Conservation (phyloP, 345 rosid species). For the Citrus hindsii region DNA sequence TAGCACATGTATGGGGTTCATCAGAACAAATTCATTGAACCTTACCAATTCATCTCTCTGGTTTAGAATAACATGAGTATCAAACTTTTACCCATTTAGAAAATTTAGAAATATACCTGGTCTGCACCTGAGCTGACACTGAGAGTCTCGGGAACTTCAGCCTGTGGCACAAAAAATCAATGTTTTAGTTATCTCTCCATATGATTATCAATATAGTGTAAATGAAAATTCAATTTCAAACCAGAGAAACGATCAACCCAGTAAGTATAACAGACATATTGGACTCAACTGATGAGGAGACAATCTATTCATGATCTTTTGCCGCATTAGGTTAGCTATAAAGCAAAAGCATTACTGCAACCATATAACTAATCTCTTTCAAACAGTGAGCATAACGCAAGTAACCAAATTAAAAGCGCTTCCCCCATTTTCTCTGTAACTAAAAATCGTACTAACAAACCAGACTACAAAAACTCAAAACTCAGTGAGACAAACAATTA, state of each 20-base stretch:
- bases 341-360: background rate
- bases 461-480: background rate
- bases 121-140: constrained; percentile 50
- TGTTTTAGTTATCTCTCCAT: background rate
- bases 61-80: background rate
- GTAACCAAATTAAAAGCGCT: background rate
- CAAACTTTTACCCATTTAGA: background rate
- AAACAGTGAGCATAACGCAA: background rate
- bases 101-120: constrained; percentile 30
- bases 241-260: background rate
- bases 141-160: constrained; percentile 30
- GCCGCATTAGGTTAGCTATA: background rate
- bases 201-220: background rate
- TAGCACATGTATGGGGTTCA: background rate
- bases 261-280: background rate
- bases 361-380: background rate
- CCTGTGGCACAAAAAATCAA: constrained; percentile 26
- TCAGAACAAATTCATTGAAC: background rate
- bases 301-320: background rate
- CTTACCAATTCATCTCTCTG: background rate
- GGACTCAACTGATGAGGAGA: background rate
- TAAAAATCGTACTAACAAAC: background rate
- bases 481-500: background rate
- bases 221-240: background rate
- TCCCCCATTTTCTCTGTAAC: constrained; percentile 3